A percentile compares a stretch with the other conserved stretches of the same genome.
These are phyloP conservation scores for Colletotrichum theobromicola DNA, from an alignment of 2,329 filamentous ascomycete genomes.

Conservation along the genomic window DNA sequence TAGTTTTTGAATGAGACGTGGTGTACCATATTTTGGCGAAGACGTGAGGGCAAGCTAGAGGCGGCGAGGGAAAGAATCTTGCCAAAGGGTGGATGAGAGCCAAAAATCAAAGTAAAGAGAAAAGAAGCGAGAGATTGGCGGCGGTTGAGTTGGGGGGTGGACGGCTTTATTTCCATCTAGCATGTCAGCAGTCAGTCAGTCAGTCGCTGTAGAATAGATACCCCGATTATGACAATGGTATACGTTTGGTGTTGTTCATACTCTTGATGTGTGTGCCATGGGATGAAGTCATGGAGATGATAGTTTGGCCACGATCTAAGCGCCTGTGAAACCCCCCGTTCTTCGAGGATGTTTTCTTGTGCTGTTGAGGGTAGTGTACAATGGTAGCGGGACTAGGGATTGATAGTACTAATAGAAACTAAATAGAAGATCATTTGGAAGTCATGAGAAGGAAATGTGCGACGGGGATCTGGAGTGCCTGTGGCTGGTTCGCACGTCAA, in stretches of 20 bases:
- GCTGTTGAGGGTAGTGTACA: too few species aligned
- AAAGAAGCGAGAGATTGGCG: background rate
- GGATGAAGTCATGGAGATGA: background rate
- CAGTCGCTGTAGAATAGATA: conserved; percentile 45
- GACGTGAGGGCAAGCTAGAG: background rate
- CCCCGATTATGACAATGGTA: conserved; percentile 34
- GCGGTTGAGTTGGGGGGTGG: background rate
- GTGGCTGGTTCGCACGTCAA: too few species aligned
- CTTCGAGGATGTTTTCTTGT: too few species aligned
- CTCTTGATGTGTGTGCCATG: too few species aligned
- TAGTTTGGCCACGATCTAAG: background rate
- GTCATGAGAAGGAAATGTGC: too few species aligned
- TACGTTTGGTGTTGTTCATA: background rate
- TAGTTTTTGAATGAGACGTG: background rate
- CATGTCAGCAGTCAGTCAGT: conserved; percentile 11
- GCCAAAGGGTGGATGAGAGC: background rate
- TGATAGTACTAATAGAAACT: too few species aligned
- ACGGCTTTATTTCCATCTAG: background rate
- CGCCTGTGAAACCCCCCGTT: too few species aligned
- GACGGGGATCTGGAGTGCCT: too few species aligned
- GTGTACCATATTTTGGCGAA: background rate
- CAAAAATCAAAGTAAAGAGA: background rate
- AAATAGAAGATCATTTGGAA: too few species aligned
- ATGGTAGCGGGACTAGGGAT: too few species aligned
- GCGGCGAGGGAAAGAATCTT: background rate